Evolutionary conservation across 257 asterid genomes (phyloP).

Genomic region (Plantago ovata): DNA sequence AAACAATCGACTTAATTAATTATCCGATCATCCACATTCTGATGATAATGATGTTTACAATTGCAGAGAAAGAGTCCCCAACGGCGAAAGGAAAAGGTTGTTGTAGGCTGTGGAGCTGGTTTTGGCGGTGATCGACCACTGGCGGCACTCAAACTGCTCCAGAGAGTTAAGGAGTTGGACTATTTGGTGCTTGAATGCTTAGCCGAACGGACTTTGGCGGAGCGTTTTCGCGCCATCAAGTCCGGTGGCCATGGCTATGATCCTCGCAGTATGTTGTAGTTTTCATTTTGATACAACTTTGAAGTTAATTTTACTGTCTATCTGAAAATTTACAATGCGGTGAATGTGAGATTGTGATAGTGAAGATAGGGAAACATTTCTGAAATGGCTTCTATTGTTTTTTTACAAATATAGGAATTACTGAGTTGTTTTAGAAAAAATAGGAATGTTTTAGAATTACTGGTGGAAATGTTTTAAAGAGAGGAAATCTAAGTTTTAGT

Average conservation of each 20-base stretch:
- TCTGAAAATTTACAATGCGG: too few relatives aligned
- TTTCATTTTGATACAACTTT: too few relatives aligned
- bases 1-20: not conserved
- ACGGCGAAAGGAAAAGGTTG: constrained; percentile 73
- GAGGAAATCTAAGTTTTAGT: too few relatives aligned
- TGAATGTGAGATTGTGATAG: too few relatives aligned
- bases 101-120: constrained; percentile 96
- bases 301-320: too few relatives aligned
- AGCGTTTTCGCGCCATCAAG: constrained; percentile 57
- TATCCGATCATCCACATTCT: not conserved
- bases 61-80: constrained; percentile 62
- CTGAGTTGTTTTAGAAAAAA: too few relatives aligned
- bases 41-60: constrained; percentile 16
- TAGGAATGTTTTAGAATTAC: too few relatives aligned
- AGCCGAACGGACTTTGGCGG: constrained; percentile 99
- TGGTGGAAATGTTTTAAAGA: too few relatives aligned
- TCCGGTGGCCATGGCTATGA: constrained; percentile 83
- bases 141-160: constrained; percentile 86
- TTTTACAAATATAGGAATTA: too few relatives aligned
- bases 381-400: too few relatives aligned
- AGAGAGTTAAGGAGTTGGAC: constrained; percentile 67
- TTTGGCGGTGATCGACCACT: constrained; percentile 91
- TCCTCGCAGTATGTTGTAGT: constrained; percentile 77
- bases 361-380: too few relatives aligned
- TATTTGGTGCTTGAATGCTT: constrained; percentile 92